Conservation (phyloP, 2,329 filamentous ascomycete species). For the Fusarium protoensiforme region DNA sequence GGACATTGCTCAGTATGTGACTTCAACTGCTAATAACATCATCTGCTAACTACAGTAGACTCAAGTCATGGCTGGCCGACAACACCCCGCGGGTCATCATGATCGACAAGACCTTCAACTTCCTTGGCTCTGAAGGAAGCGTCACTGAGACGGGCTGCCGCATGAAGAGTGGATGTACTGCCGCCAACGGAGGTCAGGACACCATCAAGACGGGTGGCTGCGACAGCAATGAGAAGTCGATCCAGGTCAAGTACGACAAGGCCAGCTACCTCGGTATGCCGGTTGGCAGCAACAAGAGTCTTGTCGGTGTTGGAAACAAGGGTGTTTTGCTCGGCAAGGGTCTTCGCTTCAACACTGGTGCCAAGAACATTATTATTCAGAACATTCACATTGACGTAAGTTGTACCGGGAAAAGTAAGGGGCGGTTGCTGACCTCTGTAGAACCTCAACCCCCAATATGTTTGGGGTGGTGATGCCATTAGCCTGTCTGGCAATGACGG, state of each 20-base stretch:
- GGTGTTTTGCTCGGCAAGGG: constrained; percentile 55
- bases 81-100: constrained; percentile 47
- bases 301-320: constrained; percentile 51
- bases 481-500: constrained; percentile 46
- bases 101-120: constrained; percentile 46
- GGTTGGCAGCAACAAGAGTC: constrained; percentile 54
- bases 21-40: background rate
- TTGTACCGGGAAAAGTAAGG: background rate
- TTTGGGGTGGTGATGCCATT: constrained; percentile 53
- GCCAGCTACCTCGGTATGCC: constrained; percentile 33
- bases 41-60: background rate
- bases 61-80: background rate
- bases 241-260: constrained; percentile 45
- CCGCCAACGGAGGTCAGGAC: constrained; percentile 30
- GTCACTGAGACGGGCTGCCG: constrained; percentile 33
- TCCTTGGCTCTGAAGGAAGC: constrained; percentile 34
- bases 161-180: constrained; percentile 21
- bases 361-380: constrained; percentile 51
- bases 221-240: constrained; percentile 9
- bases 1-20: background rate
- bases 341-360: constrained; percentile 46
- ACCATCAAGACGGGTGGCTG: constrained; percentile 32
- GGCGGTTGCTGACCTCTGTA: background rate
- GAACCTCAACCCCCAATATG: constrained; percentile 47
- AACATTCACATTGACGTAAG: constrained; percentile 43